Conservation (phyloP, 306 rosid genomes). For the Neltuma alba region DNA sequence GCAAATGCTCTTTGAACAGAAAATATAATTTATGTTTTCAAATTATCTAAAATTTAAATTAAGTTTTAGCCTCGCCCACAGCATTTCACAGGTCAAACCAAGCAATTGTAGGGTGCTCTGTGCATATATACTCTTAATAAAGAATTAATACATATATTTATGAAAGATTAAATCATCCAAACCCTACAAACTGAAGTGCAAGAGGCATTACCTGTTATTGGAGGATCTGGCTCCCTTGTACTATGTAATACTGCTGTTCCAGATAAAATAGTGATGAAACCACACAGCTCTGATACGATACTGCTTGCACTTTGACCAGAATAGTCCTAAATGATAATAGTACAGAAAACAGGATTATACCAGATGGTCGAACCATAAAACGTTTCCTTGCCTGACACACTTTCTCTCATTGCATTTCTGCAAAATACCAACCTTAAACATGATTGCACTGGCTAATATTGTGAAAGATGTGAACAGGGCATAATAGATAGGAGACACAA, state of each 20-base stretch:
- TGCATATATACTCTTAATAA: conserved; percentile 20
- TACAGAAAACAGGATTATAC: conserved; percentile 27
- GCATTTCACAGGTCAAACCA: conserved; percentile 12
- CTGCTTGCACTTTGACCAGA: conserved; percentile 89
- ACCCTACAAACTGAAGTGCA: conserved; percentile 21
- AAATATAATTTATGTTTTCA: conserved; percentile 28
- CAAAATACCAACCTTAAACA: conserved; percentile 79
- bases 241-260: conserved; percentile 84
- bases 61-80: conserved; percentile 16
- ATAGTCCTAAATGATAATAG: conserved; percentile 65
- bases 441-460: conserved; percentile 84
- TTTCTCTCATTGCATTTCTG: conserved; percentile 28
- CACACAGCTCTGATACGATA: conserved; percentile 82
- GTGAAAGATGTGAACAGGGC: conserved; percentile 92
- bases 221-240: conserved; percentile 71
- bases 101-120: conserved; percentile 4
- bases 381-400: conserved; percentile 18
- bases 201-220: conserved; percentile 60
- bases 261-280: conserved; percentile 82
- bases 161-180: conserved; percentile 26
- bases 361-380: conserved; percentile 32
- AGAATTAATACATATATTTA: background rate
- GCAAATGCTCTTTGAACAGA: conserved; percentile 16
- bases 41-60: conserved; percentile 15
- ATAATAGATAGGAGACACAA: conserved; percentile 88